Conservation (phyloP, 371 early-diverging fungal species). For the Apophysomyces elegans region DNA sequence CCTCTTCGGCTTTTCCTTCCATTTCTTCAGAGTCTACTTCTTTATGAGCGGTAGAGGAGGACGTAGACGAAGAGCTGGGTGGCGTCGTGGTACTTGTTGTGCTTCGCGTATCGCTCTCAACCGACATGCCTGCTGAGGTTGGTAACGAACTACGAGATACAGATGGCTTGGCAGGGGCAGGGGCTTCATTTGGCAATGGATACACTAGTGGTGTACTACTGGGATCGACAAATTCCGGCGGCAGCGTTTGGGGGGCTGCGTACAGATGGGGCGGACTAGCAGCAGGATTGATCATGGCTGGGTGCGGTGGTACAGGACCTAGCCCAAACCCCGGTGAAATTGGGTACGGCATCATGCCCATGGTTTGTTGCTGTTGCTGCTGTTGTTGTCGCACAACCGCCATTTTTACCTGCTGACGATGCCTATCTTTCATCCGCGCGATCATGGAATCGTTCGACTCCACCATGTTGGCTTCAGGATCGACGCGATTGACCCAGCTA, state of each 20-base stretch:
- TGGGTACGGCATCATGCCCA: slow-evolving; percentile 12
- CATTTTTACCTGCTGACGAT: slow-evolving; percentile 43
- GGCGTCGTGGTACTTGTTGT: slow-evolving; percentile 5
- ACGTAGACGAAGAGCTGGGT: neutral
- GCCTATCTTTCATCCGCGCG: slow-evolving; percentile 49
- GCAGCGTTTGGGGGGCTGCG: neutral
- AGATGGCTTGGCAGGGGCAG: slow-evolving; percentile 16
- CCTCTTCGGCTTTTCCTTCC: neutral
- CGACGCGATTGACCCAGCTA: slow-evolving; percentile 40
- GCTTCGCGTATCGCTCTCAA: slow-evolving; percentile 5
- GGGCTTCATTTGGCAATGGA: neutral
- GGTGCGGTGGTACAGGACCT: slow-evolving; percentile 30
- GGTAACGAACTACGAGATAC: slow-evolving; percentile 8
- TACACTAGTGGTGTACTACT: neutral
- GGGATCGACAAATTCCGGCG: slow-evolving; percentile 4
- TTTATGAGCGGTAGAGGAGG: neutral
- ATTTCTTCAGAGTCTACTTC: neutral
- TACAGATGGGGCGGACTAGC: slow-evolving; percentile 25
- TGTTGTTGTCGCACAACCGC: slow-evolving; percentile 44
- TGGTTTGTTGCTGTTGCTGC: slow-evolving; percentile 20
- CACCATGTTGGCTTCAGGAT: slow-evolving; percentile 34
- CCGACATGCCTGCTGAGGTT: neutral
- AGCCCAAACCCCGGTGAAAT: slow-evolving; percentile 8
- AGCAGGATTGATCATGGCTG: slow-evolving; percentile 19
- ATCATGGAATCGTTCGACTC: slow-evolving; percentile 43